These are phyloP conservation scores for Tuber melanosporum DNA, from an alignment of 495 filamentous ascomycete species.

Conservation along the genomic window DNA sequence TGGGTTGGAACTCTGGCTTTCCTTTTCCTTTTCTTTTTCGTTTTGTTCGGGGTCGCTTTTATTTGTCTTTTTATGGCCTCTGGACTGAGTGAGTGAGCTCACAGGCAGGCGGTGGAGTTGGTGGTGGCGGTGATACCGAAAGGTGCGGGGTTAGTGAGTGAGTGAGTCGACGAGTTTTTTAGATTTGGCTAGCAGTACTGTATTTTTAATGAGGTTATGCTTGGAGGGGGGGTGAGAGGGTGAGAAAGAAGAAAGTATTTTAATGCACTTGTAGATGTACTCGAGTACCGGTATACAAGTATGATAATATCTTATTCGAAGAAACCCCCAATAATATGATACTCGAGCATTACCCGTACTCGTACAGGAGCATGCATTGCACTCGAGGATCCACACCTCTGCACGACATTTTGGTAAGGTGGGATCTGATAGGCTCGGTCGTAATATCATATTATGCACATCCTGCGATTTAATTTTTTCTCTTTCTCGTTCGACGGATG, in stretches of 20 bases:
- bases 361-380: neutral
- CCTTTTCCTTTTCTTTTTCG: neutral
- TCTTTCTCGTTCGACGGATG: neutral
- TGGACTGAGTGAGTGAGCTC: neutral
- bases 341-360: neutral
- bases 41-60: neutral
- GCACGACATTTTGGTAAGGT: neutral
- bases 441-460: neutral
- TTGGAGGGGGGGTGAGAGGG: neutral
- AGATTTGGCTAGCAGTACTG: neutral
- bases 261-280: neutral
- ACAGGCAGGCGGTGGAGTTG: neutral
- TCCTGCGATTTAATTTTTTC: neutral
- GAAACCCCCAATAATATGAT: neutral
- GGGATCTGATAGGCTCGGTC: neutral
- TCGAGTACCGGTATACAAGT: neutral
- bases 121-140: neutral
- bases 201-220: slow-evolving; percentile 1
- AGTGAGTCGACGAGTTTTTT: neutral
- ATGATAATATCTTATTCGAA: neutral
- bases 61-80: neutral
- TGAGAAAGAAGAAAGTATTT: neutral
- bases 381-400: neutral
- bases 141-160: neutral
- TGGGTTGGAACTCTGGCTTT: neutral